A percentile compares a stretch with the other conserved stretches of the same genome.
Conservation (phyloP, 495 filamentous ascomycete species). For the Sordaria brevicollis region DNA sequence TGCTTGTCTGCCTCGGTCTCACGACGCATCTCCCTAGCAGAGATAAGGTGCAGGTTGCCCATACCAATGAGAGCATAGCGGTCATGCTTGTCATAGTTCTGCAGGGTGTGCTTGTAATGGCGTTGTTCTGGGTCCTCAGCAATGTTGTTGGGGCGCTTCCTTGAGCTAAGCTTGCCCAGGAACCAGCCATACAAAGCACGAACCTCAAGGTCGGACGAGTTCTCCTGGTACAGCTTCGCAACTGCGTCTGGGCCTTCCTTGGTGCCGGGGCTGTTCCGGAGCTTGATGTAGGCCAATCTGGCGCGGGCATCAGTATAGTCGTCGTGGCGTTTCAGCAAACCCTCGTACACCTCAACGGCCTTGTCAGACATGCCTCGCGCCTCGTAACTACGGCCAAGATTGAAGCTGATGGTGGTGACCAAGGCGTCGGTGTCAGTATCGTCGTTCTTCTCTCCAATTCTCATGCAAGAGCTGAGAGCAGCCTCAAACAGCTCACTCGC, state of each 20-base stretch:
- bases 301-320: constrained; percentile 89
- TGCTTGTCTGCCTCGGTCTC: constrained; percentile 83
- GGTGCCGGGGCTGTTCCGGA: constrained; percentile 63
- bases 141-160: constrained; percentile 68
- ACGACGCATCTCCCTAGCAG: constrained; percentile 87
- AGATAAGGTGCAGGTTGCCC: constrained; percentile 82
- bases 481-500: constrained; percentile 84
- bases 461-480: constrained; percentile 75
- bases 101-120: constrained; percentile 91
- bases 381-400: constrained; percentile 94
- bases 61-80: constrained; percentile 89
- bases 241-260: constrained; percentile 82
- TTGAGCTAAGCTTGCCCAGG: constrained; percentile 60
- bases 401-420: constrained; percentile 89
- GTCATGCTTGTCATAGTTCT: constrained; percentile 93
- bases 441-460: constrained; percentile 55
- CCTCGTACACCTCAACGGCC: constrained; percentile 79
- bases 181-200: constrained; percentile 92
- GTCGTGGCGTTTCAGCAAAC: constrained; percentile 65
- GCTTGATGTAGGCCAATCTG: constrained; percentile 76
- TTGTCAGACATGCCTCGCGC: constrained; percentile 68
- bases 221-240: constrained; percentile 66
- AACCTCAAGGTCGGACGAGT: constrained; percentile 77
- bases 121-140: constrained; percentile 84
- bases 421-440: constrained; percentile 77